A percentile compares a stretch with the other conserved stretches of the same genome.
phyloP scores from a whole-genome alignment of 805 yeast species.

The Kodamaea kaohsiungensis region DNA sequence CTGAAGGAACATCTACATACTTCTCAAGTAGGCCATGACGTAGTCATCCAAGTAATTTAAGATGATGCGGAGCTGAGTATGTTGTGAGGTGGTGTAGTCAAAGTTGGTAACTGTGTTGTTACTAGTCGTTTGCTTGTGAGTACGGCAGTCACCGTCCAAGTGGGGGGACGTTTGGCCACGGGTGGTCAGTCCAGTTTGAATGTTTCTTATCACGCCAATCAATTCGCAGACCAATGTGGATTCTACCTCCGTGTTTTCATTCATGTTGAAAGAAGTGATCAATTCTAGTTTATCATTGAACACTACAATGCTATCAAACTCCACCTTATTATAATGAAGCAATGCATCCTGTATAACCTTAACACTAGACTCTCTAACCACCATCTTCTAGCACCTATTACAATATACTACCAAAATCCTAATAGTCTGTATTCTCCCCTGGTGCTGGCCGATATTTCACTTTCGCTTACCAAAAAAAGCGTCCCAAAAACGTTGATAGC shows the following conservation, averaged over 20 bases:
- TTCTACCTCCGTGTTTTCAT: neutral
- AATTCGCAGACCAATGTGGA: constrained; percentile 1
- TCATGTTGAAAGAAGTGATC: neutral
- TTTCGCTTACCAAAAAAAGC: neutral
- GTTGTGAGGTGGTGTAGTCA: constrained; percentile 9
- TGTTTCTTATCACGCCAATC: constrained; percentile 1
- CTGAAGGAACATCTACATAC: neutral
- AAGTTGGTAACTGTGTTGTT: constrained; percentile 4
- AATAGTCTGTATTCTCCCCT: neutral
- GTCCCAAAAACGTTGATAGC: constrained; percentile 1
- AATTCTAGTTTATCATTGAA: neutral
- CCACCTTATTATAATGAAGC: constrained; percentile 2
- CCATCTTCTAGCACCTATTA: too few relatives aligned
- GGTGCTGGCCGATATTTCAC: neutral
- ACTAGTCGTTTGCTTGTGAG: neutral
- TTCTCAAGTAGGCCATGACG: constrained; percentile 4
- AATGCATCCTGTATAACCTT: constrained; percentile 2
- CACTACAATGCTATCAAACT: constrained; percentile 4
- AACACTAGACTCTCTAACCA: neutral
- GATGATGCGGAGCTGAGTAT: constrained; percentile 3
- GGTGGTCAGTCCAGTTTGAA: neutral
- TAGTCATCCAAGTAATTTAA: constrained; percentile 3
- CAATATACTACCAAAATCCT: too few relatives aligned
- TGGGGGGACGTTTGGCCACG: neutral
- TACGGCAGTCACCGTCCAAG: neutral